Conservation (phyloP, 345 rosid species). For the Citrus cavaleriei region DNA sequence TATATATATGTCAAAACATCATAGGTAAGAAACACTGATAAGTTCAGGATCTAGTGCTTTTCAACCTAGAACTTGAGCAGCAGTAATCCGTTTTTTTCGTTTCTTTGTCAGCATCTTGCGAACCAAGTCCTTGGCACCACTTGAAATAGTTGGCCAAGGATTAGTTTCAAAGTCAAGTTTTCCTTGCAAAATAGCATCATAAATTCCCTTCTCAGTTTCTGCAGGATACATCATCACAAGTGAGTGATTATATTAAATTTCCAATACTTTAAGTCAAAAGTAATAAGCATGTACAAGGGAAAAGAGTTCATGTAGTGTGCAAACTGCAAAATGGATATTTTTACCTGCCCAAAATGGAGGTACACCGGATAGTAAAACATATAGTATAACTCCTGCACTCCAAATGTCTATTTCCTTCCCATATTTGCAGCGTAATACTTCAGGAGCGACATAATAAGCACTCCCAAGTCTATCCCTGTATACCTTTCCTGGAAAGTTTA, state of each 20-base stretch:
- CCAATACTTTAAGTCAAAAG: too few relatives aligned
- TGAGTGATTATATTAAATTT: not conserved
- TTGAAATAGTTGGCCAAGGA: conserved; percentile 81
- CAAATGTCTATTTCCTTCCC: conserved; percentile 83
- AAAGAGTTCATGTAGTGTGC: not conserved
- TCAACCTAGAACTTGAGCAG: conserved; percentile 71
- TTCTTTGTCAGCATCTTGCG: conserved; percentile 67
- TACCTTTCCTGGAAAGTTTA: conserved; percentile 48
- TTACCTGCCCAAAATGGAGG: conserved; percentile 98
- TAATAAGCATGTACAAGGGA: not conserved
- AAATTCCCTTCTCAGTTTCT: conserved; percentile 81
- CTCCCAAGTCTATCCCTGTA: conserved; percentile 75
- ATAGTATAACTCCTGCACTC: conserved; percentile 88
- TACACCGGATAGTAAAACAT: conserved; percentile 85
- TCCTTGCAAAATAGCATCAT: conserved; percentile 70
- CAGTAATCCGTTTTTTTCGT: conserved; percentile 59
- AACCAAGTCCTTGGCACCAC: conserved; percentile 76
- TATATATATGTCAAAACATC: not conserved
- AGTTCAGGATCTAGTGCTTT: not conserved
- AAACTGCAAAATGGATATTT: not conserved
- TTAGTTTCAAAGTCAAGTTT: conserved; percentile 60
- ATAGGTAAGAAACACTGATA: not conserved
- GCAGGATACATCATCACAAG: conserved; percentile 9
- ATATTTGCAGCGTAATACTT: conserved; percentile 58
- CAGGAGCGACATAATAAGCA: conserved; percentile 92